Evolutionary conservation across 495 filamentous ascomycete species (phyloP).

Genomic region (Evernia prunastri): DNA sequence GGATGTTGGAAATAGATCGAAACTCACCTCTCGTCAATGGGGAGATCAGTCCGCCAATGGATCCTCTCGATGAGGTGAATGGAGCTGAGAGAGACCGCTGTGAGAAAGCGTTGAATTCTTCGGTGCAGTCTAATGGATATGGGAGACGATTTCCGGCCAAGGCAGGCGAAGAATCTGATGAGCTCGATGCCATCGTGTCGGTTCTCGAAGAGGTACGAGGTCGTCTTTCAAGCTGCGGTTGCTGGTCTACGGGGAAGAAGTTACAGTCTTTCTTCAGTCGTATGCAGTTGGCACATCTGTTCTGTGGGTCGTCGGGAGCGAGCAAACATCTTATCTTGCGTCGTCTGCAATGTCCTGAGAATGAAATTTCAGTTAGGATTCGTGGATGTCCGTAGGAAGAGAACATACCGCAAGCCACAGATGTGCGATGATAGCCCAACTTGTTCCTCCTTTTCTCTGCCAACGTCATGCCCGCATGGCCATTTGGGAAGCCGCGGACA

Average conservation of each 20-base stretch:
- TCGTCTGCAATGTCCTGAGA: constrained; percentile 80
- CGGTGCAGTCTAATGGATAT: constrained; percentile 31
- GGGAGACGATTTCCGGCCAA: constrained; percentile 24
- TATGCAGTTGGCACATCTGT: constrained; percentile 92
- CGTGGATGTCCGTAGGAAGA: background rate
- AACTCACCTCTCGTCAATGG: constrained; percentile 26
- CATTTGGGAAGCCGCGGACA: constrained; percentile 49
- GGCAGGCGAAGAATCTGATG: constrained; percentile 42
- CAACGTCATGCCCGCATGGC: constrained; percentile 41
- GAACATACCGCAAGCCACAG: constrained; percentile 82
- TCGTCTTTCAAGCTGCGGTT: constrained; percentile 53
- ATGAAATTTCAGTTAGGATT: constrained; percentile 21
- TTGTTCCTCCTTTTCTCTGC: constrained; percentile 91
- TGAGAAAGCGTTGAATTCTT: constrained; percentile 40
- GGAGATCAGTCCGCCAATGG: constrained; percentile 20
- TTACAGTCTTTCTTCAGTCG: constrained; percentile 92
- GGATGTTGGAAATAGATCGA: background rate
- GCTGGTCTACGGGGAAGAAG: constrained; percentile 88
- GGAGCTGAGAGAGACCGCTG: constrained; percentile 35
- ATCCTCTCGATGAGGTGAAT: constrained; percentile 12
- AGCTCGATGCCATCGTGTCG: constrained; percentile 37
- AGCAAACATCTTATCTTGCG: constrained; percentile 93
- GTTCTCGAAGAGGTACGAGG: constrained; percentile 41
- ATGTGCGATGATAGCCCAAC: constrained; percentile 93
- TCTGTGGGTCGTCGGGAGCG: constrained; percentile 67